phyloP scores from a whole-genome alignment of 1,284 basidiomycete genomes.

The Vanrija pseudolonga region DNA sequence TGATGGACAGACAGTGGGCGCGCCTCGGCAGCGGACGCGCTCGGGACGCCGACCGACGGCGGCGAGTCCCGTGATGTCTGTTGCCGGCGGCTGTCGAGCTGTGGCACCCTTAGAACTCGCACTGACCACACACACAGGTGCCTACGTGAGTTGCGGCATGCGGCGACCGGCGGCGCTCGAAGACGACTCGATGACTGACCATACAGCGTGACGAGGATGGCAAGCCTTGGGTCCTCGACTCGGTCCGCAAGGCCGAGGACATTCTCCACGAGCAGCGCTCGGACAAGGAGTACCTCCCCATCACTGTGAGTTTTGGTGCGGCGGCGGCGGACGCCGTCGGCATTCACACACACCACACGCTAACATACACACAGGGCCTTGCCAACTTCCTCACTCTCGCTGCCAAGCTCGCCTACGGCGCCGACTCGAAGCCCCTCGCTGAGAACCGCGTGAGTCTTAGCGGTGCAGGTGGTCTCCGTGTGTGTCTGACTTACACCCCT shows the following conservation, averaged over 20 bases:
- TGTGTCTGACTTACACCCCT: constrained; percentile 7
- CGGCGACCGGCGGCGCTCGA: not conserved
- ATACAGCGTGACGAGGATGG: constrained; percentile 85
- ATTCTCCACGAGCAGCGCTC: constrained; percentile 61
- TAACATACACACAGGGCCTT: constrained; percentile 53
- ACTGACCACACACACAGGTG: not conserved
- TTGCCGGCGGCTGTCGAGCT: no score
- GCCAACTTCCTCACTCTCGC: constrained; percentile 84
- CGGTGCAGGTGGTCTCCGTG: not conserved
- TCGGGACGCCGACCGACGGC: no score
- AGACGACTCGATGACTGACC: constrained; percentile 3
- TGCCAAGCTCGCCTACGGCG: constrained; percentile 86
- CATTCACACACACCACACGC: no score
- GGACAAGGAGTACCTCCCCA: constrained; percentile 98
- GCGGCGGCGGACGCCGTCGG: not conserved
- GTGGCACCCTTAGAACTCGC: no score
- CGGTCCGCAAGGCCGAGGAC: constrained; percentile 73
- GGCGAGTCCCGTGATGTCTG: no score
- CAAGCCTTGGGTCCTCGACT: constrained; percentile 89
- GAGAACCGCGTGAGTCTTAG: constrained; percentile 70
- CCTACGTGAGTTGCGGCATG: constrained; percentile 10
- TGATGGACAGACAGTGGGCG: no score
- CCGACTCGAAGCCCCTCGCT: constrained; percentile 69
- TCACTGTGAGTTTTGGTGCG: constrained; percentile 60
- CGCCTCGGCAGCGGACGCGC: no score